phyloP scores from a whole-genome alignment of 108 stramenopile species.

The Licmophora abbreviata region DNA sequence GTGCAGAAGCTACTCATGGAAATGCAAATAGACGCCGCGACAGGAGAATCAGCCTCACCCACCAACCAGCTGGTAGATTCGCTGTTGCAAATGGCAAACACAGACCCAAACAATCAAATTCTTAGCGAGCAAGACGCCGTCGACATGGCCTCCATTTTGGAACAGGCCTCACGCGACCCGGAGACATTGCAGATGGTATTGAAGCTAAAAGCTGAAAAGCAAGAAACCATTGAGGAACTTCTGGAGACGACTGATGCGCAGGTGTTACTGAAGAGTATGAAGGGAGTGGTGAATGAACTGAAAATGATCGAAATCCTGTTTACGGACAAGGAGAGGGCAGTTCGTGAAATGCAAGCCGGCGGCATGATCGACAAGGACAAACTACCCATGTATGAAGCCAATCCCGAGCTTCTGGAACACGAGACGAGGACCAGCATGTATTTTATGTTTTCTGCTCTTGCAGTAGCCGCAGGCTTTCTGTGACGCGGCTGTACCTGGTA shows the following conservation, averaged over 20 bases:
- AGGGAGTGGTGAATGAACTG: constrained; percentile 45
- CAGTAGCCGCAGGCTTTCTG: constrained; percentile 40
- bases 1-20: no score
- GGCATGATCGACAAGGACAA: constrained; percentile 55
- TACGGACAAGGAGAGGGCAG: constrained; percentile 43
- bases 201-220: constrained; percentile 31
- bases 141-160: constrained; percentile 37
- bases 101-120: no score
- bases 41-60: no score
- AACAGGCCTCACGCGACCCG: constrained; percentile 33
- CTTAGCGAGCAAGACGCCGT: constrained; percentile 35
- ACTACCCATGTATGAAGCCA: constrained; percentile 44
- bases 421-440: constrained; percentile 53
- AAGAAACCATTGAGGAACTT: constrained; percentile 17
- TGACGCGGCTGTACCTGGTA: no score
- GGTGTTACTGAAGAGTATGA: constrained; percentile 46
- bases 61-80: no score
- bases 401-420: constrained; percentile 45
- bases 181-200: constrained; percentile 47
- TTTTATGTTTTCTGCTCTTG: constrained; percentile 49
- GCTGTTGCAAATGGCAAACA: no score
- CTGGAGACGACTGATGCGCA: constrained; percentile 12
- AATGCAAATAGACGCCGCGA: no score
- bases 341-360: constrained; percentile 49
- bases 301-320: constrained; percentile 51